A percentile compares a stretch with the other conserved stretches of the same genome.
phyloP scores from a whole-genome alignment of 345 rosid species.

The Erysimum cheiranthoides region DNA sequence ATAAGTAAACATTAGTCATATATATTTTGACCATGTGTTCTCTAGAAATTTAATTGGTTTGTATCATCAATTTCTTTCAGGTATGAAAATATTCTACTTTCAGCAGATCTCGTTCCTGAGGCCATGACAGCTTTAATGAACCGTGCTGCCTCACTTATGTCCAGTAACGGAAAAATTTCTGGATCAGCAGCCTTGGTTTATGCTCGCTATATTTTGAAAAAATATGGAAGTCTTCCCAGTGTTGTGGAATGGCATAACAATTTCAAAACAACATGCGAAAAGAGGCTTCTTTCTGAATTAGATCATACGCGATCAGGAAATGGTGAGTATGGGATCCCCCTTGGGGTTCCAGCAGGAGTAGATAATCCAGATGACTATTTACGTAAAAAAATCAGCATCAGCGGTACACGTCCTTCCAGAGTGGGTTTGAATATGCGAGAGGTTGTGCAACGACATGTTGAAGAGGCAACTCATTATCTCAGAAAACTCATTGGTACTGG shows the following conservation, averaged over 20 bases:
- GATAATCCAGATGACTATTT: conserved; percentile 87
- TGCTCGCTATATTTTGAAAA: conserved; percentile 79
- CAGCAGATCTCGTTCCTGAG: conserved; percentile 88
- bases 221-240: conserved; percentile 75
- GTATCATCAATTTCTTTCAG: conserved; percentile 50
- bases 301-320: conserved; percentile 75
- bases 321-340: conserved; percentile 76
- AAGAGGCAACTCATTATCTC: conserved; percentile 63
- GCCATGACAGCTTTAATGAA: conserved; percentile 72
- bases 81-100: conserved; percentile 81
- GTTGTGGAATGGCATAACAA: conserved; percentile 90
- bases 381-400: conserved; percentile 76
- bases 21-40: neutral
- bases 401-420: conserved; percentile 67
- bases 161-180: conserved; percentile 74
- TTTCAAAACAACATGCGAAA: conserved; percentile 72
- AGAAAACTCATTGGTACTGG: conserved; percentile 66
- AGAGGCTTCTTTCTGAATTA: conserved; percentile 87
- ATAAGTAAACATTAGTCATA: conserved; percentile 17
- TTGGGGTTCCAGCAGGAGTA: conserved; percentile 84
- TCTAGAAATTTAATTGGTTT: conserved; percentile 33
- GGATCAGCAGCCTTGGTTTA: conserved; percentile 72
- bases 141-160: conserved; percentile 63
- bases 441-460: conserved; percentile 71
- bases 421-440: conserved; percentile 87